Conservation (phyloP, 345 rosid genomes). For the Adansonia digitata region DNA sequence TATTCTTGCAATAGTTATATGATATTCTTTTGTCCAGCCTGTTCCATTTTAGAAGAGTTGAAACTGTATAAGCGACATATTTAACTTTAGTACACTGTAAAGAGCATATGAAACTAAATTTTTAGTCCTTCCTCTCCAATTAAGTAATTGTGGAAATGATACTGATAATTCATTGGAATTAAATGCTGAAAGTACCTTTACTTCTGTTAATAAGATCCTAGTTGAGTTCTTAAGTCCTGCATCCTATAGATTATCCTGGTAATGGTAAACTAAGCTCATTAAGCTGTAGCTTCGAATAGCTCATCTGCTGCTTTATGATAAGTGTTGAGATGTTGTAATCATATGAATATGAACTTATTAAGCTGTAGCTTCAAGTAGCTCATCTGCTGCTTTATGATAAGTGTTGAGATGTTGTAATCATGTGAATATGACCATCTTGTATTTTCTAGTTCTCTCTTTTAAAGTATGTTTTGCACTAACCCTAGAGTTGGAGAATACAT, state of each 20-base stretch:
- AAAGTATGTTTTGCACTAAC: neutral
- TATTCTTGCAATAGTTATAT: neutral
- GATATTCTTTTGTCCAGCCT: neutral
- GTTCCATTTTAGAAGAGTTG: neutral
- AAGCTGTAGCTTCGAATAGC: neutral
- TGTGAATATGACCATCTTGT: neutral
- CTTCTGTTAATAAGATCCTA: neutral
- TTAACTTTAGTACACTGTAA: neutral
- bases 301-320: neutral
- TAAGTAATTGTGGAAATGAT: neutral
- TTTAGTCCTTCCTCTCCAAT: neutral
- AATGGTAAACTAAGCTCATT: neutral
- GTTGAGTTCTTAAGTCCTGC: neutral
- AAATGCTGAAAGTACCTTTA: neutral
- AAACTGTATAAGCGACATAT: neutral
- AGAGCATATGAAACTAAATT: neutral
- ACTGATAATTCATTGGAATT: neutral
- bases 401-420: neutral
- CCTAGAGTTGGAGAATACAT: neutral
- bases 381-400: neutral
- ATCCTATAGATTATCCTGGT: neutral
- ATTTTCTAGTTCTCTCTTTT: neutral
- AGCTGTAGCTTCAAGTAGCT: neutral
- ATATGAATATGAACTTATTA: neutral
- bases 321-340: neutral